Conservation (phyloP, 2,329 filamentous ascomycete genomes). For the Zelopaecilomyces penicillatus region DNA sequence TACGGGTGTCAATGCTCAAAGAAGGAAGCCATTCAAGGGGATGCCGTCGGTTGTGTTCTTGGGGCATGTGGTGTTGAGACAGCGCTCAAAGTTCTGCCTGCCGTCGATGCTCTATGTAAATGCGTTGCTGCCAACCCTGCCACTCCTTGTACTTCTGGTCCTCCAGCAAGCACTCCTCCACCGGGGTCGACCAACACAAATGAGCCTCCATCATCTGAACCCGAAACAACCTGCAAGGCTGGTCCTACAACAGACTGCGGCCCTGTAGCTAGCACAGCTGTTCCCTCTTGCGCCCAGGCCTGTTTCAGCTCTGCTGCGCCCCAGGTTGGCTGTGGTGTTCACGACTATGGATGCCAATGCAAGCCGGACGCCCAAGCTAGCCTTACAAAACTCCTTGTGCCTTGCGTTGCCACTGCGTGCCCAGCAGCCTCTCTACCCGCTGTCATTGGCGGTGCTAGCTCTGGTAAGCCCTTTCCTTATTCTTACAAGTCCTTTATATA, state of each 20-base stretch:
- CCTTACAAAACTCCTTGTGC: slow-evolving; percentile 16
- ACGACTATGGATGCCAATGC: slow-evolving; percentile 22
- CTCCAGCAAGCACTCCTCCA: background rate
- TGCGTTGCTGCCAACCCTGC: slow-evolving; percentile 14
- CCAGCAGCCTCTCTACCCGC: slow-evolving; percentile 12
- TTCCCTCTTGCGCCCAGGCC: slow-evolving; percentile 19
- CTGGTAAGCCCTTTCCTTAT: slow-evolving; percentile 1
- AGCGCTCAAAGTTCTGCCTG: slow-evolving; percentile 8
- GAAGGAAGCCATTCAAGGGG: slow-evolving; percentile 10
- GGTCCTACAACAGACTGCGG: slow-evolving; percentile 15
- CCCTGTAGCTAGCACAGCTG: slow-evolving; percentile 16
- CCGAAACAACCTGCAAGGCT: background rate
- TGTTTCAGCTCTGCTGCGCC: slow-evolving; percentile 21
- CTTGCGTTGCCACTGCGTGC: slow-evolving; percentile 18
- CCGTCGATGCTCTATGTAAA: slow-evolving; percentile 12
- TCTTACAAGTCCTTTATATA: background rate
- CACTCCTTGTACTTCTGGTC: slow-evolving; percentile 9
- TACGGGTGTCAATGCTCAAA: slow-evolving; percentile 12
- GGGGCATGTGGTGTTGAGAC: slow-evolving; percentile 6
- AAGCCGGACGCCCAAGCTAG: slow-evolving; percentile 14
- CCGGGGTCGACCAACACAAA: background rate
- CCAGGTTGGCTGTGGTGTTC: slow-evolving; percentile 16
- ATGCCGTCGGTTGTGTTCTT: slow-evolving; percentile 11
- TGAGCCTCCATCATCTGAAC: background rate
- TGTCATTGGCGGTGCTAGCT: slow-evolving; percentile 18